Evolutionary conservation across 768 basidiomycete genomes (phyloP), one percentile per base, ranked within the genome.

Genomic region (Exsudoporus frostii): DNA sequence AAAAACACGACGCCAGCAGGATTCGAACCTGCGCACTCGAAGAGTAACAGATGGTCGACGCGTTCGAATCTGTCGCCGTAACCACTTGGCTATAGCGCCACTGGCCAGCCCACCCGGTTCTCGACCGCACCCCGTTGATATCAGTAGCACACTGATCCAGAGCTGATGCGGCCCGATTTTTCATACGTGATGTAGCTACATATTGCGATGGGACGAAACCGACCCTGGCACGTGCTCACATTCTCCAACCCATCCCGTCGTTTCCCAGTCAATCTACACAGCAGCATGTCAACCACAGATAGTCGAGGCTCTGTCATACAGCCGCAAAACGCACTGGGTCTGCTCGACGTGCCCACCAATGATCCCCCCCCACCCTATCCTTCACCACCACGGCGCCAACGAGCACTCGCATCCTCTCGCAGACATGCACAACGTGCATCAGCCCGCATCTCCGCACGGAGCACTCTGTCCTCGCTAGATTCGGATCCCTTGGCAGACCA

Each of bases 291-390:
- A 2, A 53, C 22, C 19, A 3, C 54, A 32, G 49, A 51, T 24
- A 20, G 11, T n/a, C 43, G 7, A n/a, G 33, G 11, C 38, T 9
- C 37, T n/a, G 17, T 24, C 37, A 13, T 20, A 9, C 48, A 54
- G 7, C 56, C 53, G 25, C 53, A 53, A 11, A 54, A 51, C 17
- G 45, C 48, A 3, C 24, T 59, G 14, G 53, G 55, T 37, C 48
- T 57, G 0, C 45, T 58, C 25, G 62, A 60, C 19, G 40, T 39
- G 1, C 44, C 60, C 2, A 50, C 53, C 6, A 51, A 68, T 10
- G 86, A 89, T 58, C 87, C 87, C 4, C 87, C 87, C 10, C 87
- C 87, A 0, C 87, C 87, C 2, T 89, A 89, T 66, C 86, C 85
- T 19, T 73, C 76, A 1, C 71, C 67, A 32, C 66, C 76, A 53